phyloP scores from a whole-genome alignment of 139 green algal genomes.

The Yamagishiella unicocca region DNA sequence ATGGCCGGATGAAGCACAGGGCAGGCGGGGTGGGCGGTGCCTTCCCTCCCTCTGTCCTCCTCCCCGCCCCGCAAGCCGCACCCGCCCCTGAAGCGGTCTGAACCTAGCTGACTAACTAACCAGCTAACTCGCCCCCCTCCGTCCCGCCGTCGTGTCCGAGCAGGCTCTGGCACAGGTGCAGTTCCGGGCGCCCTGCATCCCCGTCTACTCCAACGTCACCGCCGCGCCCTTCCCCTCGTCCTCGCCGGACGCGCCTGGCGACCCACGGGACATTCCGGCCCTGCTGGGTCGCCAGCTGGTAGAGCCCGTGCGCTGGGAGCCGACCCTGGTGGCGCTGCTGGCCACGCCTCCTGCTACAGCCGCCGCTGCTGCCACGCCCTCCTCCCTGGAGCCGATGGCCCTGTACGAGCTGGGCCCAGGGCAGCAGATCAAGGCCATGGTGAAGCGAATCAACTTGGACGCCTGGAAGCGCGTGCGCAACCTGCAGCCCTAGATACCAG shows the following conservation, averaged over 20 bases:
- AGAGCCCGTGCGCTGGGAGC: constrained; percentile 86
- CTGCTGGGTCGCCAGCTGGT: constrained; percentile 91
- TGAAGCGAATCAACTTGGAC: constrained; percentile 73
- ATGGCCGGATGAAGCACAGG: background rate
- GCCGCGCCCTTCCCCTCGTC: constrained; percentile 71
- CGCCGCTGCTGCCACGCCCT: too few species aligned
- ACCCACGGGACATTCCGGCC: constrained; percentile 20
- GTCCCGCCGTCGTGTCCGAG: background rate
- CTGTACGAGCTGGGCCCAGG: constrained; percentile 92
- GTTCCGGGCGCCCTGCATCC: constrained; percentile 80
- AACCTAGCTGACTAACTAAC: too few species aligned
- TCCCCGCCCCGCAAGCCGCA: background rate
- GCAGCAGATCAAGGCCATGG: constrained; percentile 96
- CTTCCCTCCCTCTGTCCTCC: background rate
- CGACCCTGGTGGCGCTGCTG: constrained; percentile 59
- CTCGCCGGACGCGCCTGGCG: constrained; percentile 4
- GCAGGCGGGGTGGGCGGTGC: background rate
- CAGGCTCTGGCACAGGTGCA: constrained; percentile 78
- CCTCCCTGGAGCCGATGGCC: constrained; percentile 54
- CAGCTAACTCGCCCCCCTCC: too few species aligned
- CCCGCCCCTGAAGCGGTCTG: background rate
- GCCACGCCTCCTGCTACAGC: too few species aligned
- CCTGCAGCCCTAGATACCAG: constrained; percentile 30
- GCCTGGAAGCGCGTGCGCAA: constrained; percentile 19
- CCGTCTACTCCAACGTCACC: constrained; percentile 94